A percentile compares a stretch with the other conserved stretches of the same genome.
Conservation (phyloP, 495 filamentous ascomycete species). For the Thermothielavioides terrestris region DNA sequence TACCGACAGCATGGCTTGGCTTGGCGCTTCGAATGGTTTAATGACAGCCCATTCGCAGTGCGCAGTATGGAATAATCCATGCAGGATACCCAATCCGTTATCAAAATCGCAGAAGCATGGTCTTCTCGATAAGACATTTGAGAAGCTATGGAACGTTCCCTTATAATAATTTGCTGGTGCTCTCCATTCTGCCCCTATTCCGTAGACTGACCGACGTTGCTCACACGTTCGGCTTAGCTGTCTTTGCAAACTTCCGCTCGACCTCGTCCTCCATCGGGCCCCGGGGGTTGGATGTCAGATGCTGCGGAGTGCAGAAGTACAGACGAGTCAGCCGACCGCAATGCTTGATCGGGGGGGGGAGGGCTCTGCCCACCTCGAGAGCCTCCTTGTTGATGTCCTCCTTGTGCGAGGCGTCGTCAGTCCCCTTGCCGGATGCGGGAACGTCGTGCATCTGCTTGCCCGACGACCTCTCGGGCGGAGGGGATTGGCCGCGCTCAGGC, state of each 20-base stretch:
- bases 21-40: too few relatives aligned
- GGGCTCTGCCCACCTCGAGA: conserved; percentile 29
- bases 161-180: too few relatives aligned
- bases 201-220: too few relatives aligned
- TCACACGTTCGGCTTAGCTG: not conserved
- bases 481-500: conserved; percentile 61
- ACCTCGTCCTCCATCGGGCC: conserved; percentile 61
- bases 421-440: conserved; percentile 49
- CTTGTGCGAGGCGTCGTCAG: conserved; percentile 38
- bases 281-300: conserved; percentile 57
- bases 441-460: conserved; percentile 53
- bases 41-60: too few relatives aligned
- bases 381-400: conserved; percentile 40
- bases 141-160: too few relatives aligned
- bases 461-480: conserved; percentile 60
- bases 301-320: conserved; percentile 27
- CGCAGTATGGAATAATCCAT: too few relatives aligned
- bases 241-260: conserved; percentile 53
- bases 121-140: too few relatives aligned
- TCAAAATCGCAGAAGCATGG: too few relatives aligned
- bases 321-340: too few relatives aligned
- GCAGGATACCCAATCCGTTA: too few relatives aligned
- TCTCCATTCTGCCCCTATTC: too few relatives aligned
- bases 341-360: not conserved
- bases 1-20: too few relatives aligned